phyloP scores from a whole-genome alignment of 768 basidiomycete species.

The Crucibulum laeve region DNA sequence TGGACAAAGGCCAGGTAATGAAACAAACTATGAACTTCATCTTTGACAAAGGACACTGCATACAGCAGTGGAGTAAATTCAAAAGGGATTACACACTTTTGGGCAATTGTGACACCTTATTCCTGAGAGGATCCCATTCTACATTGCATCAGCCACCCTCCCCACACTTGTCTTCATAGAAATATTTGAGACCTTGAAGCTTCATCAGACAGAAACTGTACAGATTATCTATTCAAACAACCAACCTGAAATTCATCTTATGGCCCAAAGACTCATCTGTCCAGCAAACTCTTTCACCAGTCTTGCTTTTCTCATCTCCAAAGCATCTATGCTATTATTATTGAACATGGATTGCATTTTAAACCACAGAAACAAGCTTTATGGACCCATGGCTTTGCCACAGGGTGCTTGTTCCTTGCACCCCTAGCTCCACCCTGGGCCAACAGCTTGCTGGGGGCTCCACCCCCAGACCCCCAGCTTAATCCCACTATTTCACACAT shows the following conservation, averaged over 20 bases:
- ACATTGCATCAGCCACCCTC: slow-evolving; percentile 25
- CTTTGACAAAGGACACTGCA: slow-evolving; percentile 2
- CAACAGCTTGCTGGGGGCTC: too few relatives aligned
- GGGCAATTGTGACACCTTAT: slow-evolving; percentile 10
- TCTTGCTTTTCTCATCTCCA: slow-evolving; percentile 19
- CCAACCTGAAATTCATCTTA: slow-evolving; percentile 22
- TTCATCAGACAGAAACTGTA: slow-evolving; percentile 8
- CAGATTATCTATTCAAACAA: slow-evolving; percentile 19
- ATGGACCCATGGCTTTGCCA: too few relatives aligned
- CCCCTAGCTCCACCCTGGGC: too few relatives aligned
- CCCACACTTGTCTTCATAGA: slow-evolving; percentile 13
- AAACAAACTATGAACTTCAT: background rate
- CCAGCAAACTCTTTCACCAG: slow-evolving; percentile 13
- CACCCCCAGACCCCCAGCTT: too few relatives aligned
- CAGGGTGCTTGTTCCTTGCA: too few relatives aligned
- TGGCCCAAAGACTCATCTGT: slow-evolving; percentile 15
- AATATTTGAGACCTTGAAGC: slow-evolving; percentile 13
- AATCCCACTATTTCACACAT: too few relatives aligned
- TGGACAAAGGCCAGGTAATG: slow-evolving; percentile 3
- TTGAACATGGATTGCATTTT: too few relatives aligned
- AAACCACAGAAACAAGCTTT: too few relatives aligned
- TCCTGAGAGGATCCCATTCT: slow-evolving; percentile 14
- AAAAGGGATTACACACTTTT: background rate
- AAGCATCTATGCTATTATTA: too few relatives aligned
- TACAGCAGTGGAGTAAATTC: slow-evolving; percentile 1